Base-by-base conservation (phyloP, 208 protist genomes). In the Angomonas ambiguus region DNA sequence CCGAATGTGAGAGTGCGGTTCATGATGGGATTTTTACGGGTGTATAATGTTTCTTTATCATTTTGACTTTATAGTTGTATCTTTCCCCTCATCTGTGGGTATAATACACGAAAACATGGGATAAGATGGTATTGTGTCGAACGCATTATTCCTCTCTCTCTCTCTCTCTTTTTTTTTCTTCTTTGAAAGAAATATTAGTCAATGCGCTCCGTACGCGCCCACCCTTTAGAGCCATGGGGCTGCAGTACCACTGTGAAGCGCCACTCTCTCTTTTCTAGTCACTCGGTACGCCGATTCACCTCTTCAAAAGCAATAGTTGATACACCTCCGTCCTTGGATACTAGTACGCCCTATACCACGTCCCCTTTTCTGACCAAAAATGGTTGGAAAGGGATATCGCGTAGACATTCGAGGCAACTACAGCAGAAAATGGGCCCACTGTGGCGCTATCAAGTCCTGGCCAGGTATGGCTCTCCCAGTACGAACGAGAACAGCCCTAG, bases 391-490 rank as follows among this genome's bases (percentile, higher is more conserved):
- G 31, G 34, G 11, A 31, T 38, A 1, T 79, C 67, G n/a, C 58
- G 74, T 13, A 74, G 79, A 2, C 62, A 76, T n/a, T 49, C 59
- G 65, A 72, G 81, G 3, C 81, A 91, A 41, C 72, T 81, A 20
- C 73, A 83, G 67, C 73, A 70, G 3, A 61, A 31, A 16, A 82
- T 67, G 70, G 81, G 78, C 2, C 74, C 74, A 22, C 38, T 83
- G 51, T 83, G 78, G 84, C 78, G 79, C 25, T 85, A 84, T 51
- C 57, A 32, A n/a, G 64, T 53, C 1, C 48, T 62, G 8, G 25
- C 51, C 1, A 31, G 25, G 0, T 58, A 68, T 10, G 56, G 13
- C 51, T 0, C 58, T 65, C 0, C 33, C 69, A 42, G 13, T 0
- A n/a, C 22, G n/a, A 18, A 18, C 38, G 38, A 48, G 13, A n/a